Evolutionary conservation across 2,329 filamentous ascomycete species (phyloP).

Genomic region (Colletotrichum sp.): DNA sequence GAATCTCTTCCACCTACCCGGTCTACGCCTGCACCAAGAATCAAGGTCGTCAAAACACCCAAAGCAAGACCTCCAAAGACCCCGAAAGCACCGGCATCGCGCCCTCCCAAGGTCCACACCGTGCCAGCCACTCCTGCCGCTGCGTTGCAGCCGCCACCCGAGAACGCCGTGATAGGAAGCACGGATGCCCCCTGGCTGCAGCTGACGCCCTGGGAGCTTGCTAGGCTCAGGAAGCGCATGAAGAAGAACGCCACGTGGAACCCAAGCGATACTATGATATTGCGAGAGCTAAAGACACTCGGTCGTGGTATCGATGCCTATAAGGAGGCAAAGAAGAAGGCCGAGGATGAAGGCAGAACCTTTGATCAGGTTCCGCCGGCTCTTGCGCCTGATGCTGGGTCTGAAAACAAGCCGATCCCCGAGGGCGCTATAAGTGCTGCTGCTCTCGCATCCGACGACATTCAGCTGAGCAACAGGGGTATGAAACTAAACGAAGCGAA

Average conservation of each 20-base stretch:
- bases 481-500: constrained; percentile 83
- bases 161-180: constrained; percentile 63
- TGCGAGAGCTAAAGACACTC: constrained; percentile 74
- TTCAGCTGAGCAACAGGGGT: constrained; percentile 71
- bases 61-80: constrained; percentile 36
- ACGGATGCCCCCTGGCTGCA: constrained; percentile 69
- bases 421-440: constrained; percentile 66
- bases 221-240: constrained; percentile 80
- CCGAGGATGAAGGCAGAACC: constrained; percentile 67
- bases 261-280: constrained; percentile 85
- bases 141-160: constrained; percentile 61
- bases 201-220: constrained; percentile 68
- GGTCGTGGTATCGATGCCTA: constrained; percentile 71
- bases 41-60: constrained; percentile 52
- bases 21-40: constrained; percentile 45
- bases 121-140: constrained; percentile 37
- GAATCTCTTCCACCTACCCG: constrained; percentile 28
- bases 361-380: constrained; percentile 56
- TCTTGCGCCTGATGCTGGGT: constrained; percentile 51
- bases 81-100: constrained; percentile 36
- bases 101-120: constrained; percentile 30
- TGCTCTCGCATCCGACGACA: constrained; percentile 62
- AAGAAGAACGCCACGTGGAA: constrained; percentile 91
- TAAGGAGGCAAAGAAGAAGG: constrained; percentile 65
- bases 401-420: constrained; percentile 57